Conservation (phyloP, 257 asterid genomes). For the Orobanche coerulescens region DNA sequence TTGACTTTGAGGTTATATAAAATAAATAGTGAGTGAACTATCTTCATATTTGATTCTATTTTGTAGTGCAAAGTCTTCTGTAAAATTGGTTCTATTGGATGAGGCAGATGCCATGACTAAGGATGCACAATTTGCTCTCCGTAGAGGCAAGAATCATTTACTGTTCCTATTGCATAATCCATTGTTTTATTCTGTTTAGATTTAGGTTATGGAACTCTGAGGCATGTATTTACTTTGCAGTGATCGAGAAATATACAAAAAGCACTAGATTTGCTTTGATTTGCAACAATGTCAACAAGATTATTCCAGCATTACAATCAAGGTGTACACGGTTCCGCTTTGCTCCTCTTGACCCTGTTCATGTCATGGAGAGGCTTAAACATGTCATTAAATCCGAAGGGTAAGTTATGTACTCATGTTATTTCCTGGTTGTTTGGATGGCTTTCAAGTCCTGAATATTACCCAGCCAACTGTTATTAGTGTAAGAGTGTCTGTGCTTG, state of each 20-base stretch:
- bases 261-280: conserved; percentile 90
- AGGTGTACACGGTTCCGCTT: conserved; percentile 96
- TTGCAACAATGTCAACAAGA: conserved; percentile 93
- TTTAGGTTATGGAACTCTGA: background rate
- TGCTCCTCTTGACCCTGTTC: conserved; percentile 89
- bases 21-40: background rate
- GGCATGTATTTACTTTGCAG: conserved; percentile 39
- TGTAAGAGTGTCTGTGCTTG: background rate
- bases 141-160: conserved; percentile 63
- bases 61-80: conserved; percentile 63
- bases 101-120: conserved; percentile 99
- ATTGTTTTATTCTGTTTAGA: background rate
- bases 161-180: conserved; percentile 1
- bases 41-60: conserved; percentile 19
- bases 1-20: background rate
- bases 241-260: conserved; percentile 88
- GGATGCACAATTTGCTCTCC: conserved; percentile 97
- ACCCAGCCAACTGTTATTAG: background rate
- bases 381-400: conserved; percentile 76
- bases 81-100: conserved; percentile 82
- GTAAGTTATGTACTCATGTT: conserved; percentile 34
- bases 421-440: background rate
- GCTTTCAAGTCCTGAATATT: conserved; percentile 3
- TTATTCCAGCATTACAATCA: conserved; percentile 93
- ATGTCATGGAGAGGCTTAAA: conserved; percentile 72